Evolutionary conservation across 208 protist species (phyloP).

Genomic region (Leishmania martiniquensis): DNA sequence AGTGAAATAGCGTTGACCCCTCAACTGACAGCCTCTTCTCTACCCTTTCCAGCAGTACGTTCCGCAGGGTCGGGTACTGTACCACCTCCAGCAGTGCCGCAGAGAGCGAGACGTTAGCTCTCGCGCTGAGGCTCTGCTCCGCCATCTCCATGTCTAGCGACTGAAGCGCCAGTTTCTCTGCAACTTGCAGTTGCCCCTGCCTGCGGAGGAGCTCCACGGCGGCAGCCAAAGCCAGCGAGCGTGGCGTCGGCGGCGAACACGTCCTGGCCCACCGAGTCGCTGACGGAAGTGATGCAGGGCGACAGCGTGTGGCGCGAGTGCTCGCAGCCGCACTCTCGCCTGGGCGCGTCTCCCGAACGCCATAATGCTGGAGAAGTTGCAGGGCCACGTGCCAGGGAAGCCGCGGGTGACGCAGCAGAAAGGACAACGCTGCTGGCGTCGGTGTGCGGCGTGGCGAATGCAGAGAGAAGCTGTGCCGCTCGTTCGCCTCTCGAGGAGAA

Average conservation of each 20-base stretch:
- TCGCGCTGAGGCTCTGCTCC: not conserved
- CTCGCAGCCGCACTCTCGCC: not conserved
- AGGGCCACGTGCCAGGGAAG: slow-evolving; percentile 50
- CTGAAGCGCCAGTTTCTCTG: slow-evolving; percentile 13
- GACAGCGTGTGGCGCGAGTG: not conserved
- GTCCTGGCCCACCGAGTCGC: not conserved
- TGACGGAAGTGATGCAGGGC: not conserved
- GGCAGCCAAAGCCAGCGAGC: slow-evolving; percentile 13
- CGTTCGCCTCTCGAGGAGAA: not conserved
- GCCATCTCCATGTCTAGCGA: slow-evolving; percentile 11
- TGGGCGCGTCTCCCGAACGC: not conserved
- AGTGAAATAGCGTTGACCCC: slow-evolving; percentile 22
- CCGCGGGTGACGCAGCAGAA: slow-evolving; percentile 41
- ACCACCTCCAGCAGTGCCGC: slow-evolving; percentile 17
- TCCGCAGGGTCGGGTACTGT: slow-evolving; percentile 4
- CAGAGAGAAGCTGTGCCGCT: not conserved
- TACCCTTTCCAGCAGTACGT: slow-evolving; percentile 11
- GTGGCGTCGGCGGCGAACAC: slow-evolving; percentile 6
- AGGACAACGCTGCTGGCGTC: slow-evolving; percentile 40
- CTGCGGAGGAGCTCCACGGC: slow-evolving; percentile 13
- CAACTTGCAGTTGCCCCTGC: slow-evolving; percentile 10
- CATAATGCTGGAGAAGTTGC: slow-evolving; percentile 22
- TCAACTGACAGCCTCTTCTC: slow-evolving; percentile 14
- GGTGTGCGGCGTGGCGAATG: slow-evolving; percentile 21
- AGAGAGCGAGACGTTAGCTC: slow-evolving; percentile 11